Percentiles rank a stretch among this genome's conserved stretches.
Evolutionary conservation across 495 filamentous ascomycete genomes (phyloP).

Genomic region (Chaetomium fimeti): DNA sequence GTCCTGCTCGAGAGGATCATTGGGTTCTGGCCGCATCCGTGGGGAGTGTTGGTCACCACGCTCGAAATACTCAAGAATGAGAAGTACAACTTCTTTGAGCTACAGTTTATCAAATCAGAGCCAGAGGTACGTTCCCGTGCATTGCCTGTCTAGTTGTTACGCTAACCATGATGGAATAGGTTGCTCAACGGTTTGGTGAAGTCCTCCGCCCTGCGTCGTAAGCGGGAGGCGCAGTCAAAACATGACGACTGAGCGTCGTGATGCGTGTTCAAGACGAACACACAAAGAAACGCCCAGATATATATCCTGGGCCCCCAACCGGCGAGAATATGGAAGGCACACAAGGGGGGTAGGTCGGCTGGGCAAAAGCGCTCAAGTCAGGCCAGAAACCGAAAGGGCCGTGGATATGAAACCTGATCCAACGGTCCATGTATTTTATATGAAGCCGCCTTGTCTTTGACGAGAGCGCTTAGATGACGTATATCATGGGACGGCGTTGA

Average conservation of each 20-base stretch:
- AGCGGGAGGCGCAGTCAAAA: neutral
- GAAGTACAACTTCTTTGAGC: slow-evolving; percentile 83
- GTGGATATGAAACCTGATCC: neutral
- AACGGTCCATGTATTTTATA: slow-evolving; percentile 9
- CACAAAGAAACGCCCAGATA: neutral
- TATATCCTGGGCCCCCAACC: no score
- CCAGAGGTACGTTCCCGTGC: slow-evolving; percentile 63
- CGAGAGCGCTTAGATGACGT: slow-evolving; percentile 9
- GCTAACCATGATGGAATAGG: slow-evolving; percentile 34
- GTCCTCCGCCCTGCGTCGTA: slow-evolving; percentile 14
- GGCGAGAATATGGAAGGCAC: neutral
- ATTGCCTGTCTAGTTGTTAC: slow-evolving; percentile 13
- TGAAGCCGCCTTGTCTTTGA: neutral
- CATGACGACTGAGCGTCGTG: neutral
- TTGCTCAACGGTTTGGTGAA: slow-evolving; percentile 40
- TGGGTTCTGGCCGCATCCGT: slow-evolving; percentile 90
- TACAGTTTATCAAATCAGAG: slow-evolving; percentile 84
- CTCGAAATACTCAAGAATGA: slow-evolving; percentile 89
- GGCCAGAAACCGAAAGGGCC: neutral
- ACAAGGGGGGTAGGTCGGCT: neutral
- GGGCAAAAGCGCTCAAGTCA: neutral
- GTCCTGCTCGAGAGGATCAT: slow-evolving; percentile 84
- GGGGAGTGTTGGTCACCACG: slow-evolving; percentile 89
- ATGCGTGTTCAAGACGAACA: neutral
- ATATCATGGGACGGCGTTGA: slow-evolving; percentile 10